A percentile compares a stretch with the other conserved stretches of the same genome.
Evolutionary conservation across 2,329 filamentous ascomycete species (phyloP).

Genomic region (Alternaria incomplexa): DNA sequence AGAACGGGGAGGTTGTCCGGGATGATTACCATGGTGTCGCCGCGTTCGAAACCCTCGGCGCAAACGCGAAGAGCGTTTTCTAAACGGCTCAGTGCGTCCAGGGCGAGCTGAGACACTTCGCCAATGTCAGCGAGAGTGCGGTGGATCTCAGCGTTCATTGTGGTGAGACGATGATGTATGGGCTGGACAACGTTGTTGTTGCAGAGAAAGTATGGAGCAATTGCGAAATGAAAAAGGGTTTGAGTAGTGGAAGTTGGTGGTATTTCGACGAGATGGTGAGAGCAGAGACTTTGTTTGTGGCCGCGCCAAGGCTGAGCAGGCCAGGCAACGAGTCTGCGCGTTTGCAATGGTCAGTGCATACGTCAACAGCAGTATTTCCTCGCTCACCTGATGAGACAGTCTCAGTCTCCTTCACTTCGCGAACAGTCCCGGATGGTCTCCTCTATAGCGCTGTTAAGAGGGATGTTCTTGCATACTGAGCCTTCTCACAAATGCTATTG

Average conservation of each 20-base stretch:
- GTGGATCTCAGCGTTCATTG: neutral
- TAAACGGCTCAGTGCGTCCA: conserved; percentile 9
- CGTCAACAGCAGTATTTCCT: neutral
- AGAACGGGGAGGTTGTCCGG: conserved; percentile 7
- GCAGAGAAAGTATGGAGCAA: neutral
- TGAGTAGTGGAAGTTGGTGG: neutral
- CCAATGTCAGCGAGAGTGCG: neutral
- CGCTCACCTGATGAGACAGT: neutral
- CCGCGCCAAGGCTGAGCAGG: conserved; percentile 13
- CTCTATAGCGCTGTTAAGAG: neutral
- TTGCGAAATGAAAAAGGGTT: neutral
- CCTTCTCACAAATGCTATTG: neutral
- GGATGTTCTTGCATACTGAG: no score
- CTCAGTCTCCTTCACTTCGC: neutral
- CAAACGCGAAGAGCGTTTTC: conserved; percentile 12
- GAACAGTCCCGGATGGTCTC: neutral
- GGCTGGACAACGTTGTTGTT: neutral
- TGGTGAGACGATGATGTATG: neutral
- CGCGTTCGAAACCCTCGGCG: conserved; percentile 6
- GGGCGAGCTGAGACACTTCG: neutral
- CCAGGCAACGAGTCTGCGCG: conserved; percentile 8
- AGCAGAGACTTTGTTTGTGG: conserved; percentile 5
- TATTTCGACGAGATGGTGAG: neutral
- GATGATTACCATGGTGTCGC: conserved; percentile 8
- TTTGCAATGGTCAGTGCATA: conserved; percentile 26